phyloP scores from a whole-genome alignment of 768 basidiomycete species.

The Hygrocybe punicea region DNA sequence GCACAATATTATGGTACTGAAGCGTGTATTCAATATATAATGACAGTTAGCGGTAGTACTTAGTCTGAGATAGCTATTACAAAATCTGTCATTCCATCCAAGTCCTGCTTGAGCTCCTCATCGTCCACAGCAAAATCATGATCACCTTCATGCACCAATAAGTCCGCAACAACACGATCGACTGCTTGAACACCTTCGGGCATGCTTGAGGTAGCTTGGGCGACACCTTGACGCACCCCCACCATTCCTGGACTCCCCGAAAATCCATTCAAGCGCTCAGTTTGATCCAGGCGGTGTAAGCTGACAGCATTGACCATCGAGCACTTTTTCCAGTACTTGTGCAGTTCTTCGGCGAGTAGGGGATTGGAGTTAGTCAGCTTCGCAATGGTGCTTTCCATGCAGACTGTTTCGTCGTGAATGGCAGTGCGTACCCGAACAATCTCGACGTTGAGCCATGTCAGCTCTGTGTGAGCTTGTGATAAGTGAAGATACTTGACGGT shows the following conservation, averaged over 20 bases:
- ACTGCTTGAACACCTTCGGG: too few species aligned
- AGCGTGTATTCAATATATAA: not conserved
- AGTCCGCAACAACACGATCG: not conserved
- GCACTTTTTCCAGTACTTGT: not conserved
- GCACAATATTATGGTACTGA: too few species aligned
- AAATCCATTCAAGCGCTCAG: not conserved
- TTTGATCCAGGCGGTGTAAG: not conserved
- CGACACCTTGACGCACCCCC: not conserved
- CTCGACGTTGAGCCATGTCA: conserved; percentile 25
- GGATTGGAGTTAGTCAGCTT: not conserved
- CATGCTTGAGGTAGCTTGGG: too few species aligned
- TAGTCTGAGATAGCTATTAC: too few species aligned
- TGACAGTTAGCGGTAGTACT: not conserved
- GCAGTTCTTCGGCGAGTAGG: conserved; percentile 6
- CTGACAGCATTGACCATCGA: conserved; percentile 6
- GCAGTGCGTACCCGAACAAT: conserved; percentile 8
- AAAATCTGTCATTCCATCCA: too few species aligned
- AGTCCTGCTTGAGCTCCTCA: not conserved
- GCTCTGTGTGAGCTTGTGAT: conserved; percentile 30
- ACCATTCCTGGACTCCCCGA: not conserved
- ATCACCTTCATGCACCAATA: not conserved
- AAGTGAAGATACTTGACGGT: conserved; percentile 29
- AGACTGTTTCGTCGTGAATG: conserved; percentile 9
- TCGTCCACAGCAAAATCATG: not conserved
- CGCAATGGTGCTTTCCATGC: not conserved